Base-by-base conservation (phyloP, 1,284 basidiomycete species). In the Rhodotorula sp. region DNA sequence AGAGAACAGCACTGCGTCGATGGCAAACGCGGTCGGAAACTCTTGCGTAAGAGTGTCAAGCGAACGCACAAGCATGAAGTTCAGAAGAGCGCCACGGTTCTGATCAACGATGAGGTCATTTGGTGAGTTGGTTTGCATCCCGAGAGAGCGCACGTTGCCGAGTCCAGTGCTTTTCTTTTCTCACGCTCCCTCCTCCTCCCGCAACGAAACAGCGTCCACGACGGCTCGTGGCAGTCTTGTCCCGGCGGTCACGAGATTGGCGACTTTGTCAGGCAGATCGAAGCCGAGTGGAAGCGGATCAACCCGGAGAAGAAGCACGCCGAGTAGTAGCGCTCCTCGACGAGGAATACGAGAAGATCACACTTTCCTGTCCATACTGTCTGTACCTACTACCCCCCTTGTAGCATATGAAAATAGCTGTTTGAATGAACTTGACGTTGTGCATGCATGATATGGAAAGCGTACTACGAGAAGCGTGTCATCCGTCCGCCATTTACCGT, bases 61-160 rank as follows among this genome's bases (percentile, higher is more conserved):
- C 48, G 56, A 16, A 64, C 71, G n/a, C 23, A 58, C 15, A 29
- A 58, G 34, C 58, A 76, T 14, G 63, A 52, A 0, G 65, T 78
- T 16, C 52, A 54, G 23, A 79, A 77, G 68, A 76, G 75, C 23
- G 78, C 77, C 47, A 74, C 78, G 23, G 56, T 79, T 26, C 26
- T 78, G 20, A 67, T 79, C n/a, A 69, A 72, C 48, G 67, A 67
- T 1, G 43, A 69, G 58, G 29, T 52, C 31, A 62, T 76, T 3
- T 73, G 74, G 68, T 69, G 47, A 39, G 72, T 65, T 23, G 2
- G 29, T 3, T 16, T 43, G 39, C 52, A 14, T 15, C 18, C 54
- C 15, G 10, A 4, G 29, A 60, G 26, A 29, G 29, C 29, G 16
- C 54, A 14, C 59, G 0, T 47, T 29, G 61, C 56, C 56, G 16